Conservation (phyloP, 1,284 basidiomycete species). For the Trametes sp. region DNA sequence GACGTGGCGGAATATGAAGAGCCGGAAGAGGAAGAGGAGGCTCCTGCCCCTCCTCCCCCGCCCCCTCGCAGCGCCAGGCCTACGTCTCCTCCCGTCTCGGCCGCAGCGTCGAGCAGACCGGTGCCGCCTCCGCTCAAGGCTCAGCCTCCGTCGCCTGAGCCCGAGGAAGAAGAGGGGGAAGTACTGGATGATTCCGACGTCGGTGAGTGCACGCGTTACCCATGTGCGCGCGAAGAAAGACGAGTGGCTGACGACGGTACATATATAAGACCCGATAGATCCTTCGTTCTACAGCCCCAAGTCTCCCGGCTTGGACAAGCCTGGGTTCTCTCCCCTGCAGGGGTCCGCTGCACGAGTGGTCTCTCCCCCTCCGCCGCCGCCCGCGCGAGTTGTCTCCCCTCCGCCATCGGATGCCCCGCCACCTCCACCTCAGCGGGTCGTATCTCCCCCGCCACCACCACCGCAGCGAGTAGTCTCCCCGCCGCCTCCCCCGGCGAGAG, state of each 20-base stretch:
- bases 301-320: constrained; percentile 24
- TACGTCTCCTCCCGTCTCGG: constrained; percentile 3
- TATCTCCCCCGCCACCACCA: constrained; percentile 23
- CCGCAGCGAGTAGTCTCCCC: constrained; percentile 22
- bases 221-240: constrained; percentile 1
- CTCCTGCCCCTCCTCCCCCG: constrained; percentile 17
- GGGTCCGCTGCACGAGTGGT: constrained; percentile 13
- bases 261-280: constrained; percentile 70
- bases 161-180: constrained; percentile 43
- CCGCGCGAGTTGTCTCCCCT: constrained; percentile 21
- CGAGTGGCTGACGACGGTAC: constrained; percentile 19
- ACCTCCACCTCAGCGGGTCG: constrained; percentile 22
- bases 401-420: constrained; percentile 27
- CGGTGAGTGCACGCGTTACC: constrained; percentile 49
- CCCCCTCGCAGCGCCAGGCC: constrained; percentile 16
- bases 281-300: constrained; percentile 59
- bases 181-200: constrained; percentile 67
- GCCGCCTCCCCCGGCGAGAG: constrained; percentile 9
- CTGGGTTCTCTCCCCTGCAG: constrained; percentile 7
- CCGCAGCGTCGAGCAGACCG: constrained; percentile 7
- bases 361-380: constrained; percentile 16
- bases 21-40: constrained; percentile 12
- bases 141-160: not conserved
- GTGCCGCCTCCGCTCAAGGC: constrained; percentile 7
- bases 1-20: constrained; percentile 6